phyloP scores from a whole-genome alignment of 1,284 basidiomycete species.

The Sanghuangporus baumii region DNA sequence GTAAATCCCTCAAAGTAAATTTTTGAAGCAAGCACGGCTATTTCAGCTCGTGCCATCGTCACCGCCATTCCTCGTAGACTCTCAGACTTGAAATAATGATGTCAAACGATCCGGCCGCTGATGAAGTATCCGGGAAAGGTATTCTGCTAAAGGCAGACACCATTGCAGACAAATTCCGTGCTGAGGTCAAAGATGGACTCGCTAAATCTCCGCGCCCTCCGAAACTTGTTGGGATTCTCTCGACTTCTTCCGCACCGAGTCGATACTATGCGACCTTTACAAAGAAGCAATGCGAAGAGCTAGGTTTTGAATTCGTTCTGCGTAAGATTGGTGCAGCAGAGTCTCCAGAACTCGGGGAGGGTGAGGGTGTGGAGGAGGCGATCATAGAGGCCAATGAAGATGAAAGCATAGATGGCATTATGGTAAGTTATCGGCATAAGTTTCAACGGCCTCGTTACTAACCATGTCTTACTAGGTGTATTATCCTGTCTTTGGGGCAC shows the following conservation, averaged over 20 bases:
- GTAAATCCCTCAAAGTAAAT: not conserved
- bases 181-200: slow-evolving; percentile 56
- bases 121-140: slow-evolving; percentile 47
- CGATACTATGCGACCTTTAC: slow-evolving; percentile 93
- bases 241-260: slow-evolving; percentile 83
- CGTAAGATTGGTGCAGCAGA: slow-evolving; percentile 66
- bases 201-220: slow-evolving; percentile 41
- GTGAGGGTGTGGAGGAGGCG: slow-evolving; percentile 85
- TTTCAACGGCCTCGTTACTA: not conserved
- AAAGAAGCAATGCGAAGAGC: slow-evolving; percentile 81
- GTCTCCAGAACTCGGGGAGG: slow-evolving; percentile 44
- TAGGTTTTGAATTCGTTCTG: slow-evolving; percentile 86
- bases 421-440: slow-evolving; percentile 52
- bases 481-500: slow-evolving; percentile 85
- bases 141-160: slow-evolving; percentile 70
- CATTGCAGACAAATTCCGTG: slow-evolving; percentile 62
- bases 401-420: slow-evolving; percentile 84
- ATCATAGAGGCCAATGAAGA: slow-evolving; percentile 95
- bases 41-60: not conserved
- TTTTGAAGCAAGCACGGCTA: not conserved
- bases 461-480: slow-evolving; percentile 58
- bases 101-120: slow-evolving; percentile 18
- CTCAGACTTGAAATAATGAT: not conserved
- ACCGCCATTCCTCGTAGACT: not conserved
- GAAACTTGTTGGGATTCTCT: slow-evolving; percentile 89